Evolutionary conservation across 345 rosid genomes (phyloP), one percentile per base, ranked within the genome.

Genomic region (Sapria himalayana): DNA sequence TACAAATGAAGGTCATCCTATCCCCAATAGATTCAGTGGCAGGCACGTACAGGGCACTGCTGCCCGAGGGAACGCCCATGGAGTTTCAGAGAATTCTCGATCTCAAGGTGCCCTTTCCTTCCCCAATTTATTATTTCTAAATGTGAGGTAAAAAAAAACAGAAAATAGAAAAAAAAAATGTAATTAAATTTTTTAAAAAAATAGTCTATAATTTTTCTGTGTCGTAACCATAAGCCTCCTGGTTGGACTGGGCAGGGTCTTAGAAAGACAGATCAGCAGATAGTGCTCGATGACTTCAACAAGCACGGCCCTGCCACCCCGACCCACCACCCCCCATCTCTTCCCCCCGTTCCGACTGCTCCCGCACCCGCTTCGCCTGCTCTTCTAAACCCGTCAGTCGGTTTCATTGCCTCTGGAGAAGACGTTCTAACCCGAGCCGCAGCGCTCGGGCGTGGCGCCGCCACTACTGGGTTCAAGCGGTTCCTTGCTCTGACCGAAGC

Each of bases 401-500:
- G 95, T 29, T 66, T 82, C 39, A 69, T 73, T 22, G 77, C 98
- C 25, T 79, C 93, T 10, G 61, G 95, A 15, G 95, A 82, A 61
- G 98, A 79, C 37, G 98, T 89, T 46, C 71, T 89, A 22, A 71
- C 92, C 9, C 64, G 98, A 62, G 98, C 98, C 9, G 95, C 95
- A 7, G 95, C 95, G 2, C 95, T 89, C 5, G 95, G 98, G 15
- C 73, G 95, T 22, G 98, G 98, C 22, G 98, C 98, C 7, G 98
- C 98, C 29, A 82, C 75, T 9, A 82, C 98, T 7, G 98, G 98
- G 33, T 82, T 82, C 68, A 89, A 82, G 70, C 71, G 93, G 72
- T 89, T 89, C 69, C 85, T 89, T 48, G 98, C 98, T 52, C 75
- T 89, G 38, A 89, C 95, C 0, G 98, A 89, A 74, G 98, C 95